Evolutionary conservation across 768 basidiomycete genomes (phyloP).

Genomic region (Russula sp.): DNA sequence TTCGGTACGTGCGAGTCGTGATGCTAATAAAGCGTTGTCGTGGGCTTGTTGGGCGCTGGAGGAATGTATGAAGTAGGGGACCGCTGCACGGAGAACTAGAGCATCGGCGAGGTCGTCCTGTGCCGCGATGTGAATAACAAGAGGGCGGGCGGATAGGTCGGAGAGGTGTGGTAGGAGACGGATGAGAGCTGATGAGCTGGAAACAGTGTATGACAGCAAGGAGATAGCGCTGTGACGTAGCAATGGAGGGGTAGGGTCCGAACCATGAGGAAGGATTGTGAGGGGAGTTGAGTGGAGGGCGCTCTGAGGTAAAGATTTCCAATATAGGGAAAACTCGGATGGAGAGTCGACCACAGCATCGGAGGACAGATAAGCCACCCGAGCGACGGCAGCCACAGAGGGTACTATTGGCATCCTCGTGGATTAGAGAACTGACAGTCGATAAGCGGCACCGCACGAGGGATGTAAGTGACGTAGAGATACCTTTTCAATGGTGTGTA

Average conservation of each 20-base stretch:
- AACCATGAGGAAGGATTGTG: constrained; percentile 55
- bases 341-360: constrained; percentile 54
- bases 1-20: constrained; percentile 65
- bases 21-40: constrained; percentile 84
- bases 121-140: constrained; percentile 69
- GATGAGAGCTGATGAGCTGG: constrained; percentile 46
- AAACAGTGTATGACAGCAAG: constrained; percentile 57
- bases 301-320: constrained; percentile 31
- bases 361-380: constrained; percentile 64
- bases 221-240: constrained; percentile 38
- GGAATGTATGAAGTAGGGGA: constrained; percentile 80
- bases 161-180: constrained; percentile 64
- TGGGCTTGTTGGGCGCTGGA: constrained; percentile 74
- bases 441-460: background rate
- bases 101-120: constrained; percentile 64
- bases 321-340: constrained; percentile 40
- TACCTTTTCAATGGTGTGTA: background rate
- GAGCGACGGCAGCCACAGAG: constrained; percentile 44
- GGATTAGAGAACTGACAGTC: background rate
- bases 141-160: constrained; percentile 55
- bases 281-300: constrained; percentile 32
- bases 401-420: constrained; percentile 22
- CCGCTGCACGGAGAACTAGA: constrained; percentile 70
- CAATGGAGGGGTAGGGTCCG: constrained; percentile 56
- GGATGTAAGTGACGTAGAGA: background rate